Evolutionary conservation across 441 rosid species (phyloP).

Genomic region (Mallotus repandus): DNA sequence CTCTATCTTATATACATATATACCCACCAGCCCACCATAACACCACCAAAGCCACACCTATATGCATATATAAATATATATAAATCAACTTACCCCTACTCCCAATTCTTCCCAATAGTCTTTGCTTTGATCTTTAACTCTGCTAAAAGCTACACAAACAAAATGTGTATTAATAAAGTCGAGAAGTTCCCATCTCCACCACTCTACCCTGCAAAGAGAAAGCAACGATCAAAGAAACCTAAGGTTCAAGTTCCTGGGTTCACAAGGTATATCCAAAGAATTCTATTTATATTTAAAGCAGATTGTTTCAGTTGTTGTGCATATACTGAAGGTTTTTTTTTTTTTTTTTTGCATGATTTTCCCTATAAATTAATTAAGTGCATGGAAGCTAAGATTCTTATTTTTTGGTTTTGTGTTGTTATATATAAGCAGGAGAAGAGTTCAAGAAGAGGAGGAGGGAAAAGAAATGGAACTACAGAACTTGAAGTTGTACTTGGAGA

Average conservation of each 20-base stretch:
- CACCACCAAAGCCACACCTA: slow-evolving; percentile 12
- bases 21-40: slow-evolving; percentile 24
- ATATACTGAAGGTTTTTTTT: background rate
- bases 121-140: background rate
- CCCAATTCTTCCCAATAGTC: slow-evolving; percentile 1
- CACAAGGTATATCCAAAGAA: slow-evolving; percentile 34
- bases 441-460: slow-evolving; percentile 21
- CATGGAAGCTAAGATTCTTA: background rate
- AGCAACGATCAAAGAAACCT: slow-evolving; percentile 35
- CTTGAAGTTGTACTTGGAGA: slow-evolving; percentile 68
- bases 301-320: no score
- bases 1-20: slow-evolving; percentile 5
- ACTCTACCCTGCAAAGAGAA: slow-evolving; percentile 29
- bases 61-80: slow-evolving; percentile 23
- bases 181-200: slow-evolving; percentile 35
- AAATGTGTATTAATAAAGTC: slow-evolving; percentile 43
- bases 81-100: slow-evolving; percentile 8
- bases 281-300: no score
- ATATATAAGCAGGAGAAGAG: slow-evolving; percentile 20
- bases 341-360: background rate
- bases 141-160: background rate
- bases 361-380: background rate
- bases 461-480: slow-evolving; percentile 53
- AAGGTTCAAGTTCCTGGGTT: slow-evolving; percentile 47
- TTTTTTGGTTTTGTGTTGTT: background rate